A percentile compares a stretch with the other conserved stretches of the same genome.
Evolutionary conservation across 129 eudicot species (phyloP).

Genomic region (sunflower (Helianthus annuus)): HanXRQr2.0-SUNRISE NC_035440.2:9587955-9588454

Average conservation of each 20-base stretch:
- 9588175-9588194: neutral
- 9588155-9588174: conserved; percentile 13
- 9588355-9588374: conserved; percentile 23
- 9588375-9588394: no score
- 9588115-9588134: neutral
- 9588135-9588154: conserved; percentile 11
- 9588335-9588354: conserved; percentile 13
- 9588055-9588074: conserved; percentile 69
- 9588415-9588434: no score
- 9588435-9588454: no score
- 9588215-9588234: conserved; percentile 4
- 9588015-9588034: conserved; percentile 21
- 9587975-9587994: conserved; percentile 4
- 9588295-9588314: neutral
- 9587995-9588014: conserved; percentile 3
- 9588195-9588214: conserved; percentile 18
- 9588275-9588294: neutral
- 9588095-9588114: neutral
- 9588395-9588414: no score
- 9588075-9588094: conserved; percentile 25
- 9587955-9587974: neutral
- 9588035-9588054: conserved; percentile 31
- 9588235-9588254: neutral
- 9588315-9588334: conserved; percentile 17
- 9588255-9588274: neutral